phyloP scores from a whole-genome alignment of 176 grass and related monocot genomes.

The Urochloa ruziziensis region DNA sequence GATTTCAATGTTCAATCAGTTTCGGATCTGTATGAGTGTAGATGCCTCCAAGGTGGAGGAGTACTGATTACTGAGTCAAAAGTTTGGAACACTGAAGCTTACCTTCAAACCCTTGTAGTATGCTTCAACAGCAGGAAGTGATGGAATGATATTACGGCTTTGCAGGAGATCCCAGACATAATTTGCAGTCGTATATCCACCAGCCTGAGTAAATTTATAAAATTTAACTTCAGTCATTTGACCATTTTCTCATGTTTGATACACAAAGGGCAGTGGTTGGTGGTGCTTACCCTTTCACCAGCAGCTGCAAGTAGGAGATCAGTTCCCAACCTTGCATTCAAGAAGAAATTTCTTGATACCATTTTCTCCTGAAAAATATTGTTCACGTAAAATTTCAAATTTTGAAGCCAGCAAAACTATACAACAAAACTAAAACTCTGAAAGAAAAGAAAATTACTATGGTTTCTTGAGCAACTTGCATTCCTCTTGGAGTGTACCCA shows the following conservation, averaged over 20 bases:
- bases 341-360: constrained; percentile 71
- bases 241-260: constrained; percentile 24
- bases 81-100: constrained; percentile 15
- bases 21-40: not conserved
- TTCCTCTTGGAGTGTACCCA: constrained; percentile 84
- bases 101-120: constrained; percentile 94
- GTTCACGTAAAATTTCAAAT: constrained; percentile 12
- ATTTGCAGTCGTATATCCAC: constrained; percentile 92
- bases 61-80: not conserved
- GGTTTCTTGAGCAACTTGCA: constrained; percentile 95
- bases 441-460: constrained; percentile 55
- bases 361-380: constrained; percentile 77
- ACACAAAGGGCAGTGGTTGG: constrained; percentile 5
- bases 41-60: constrained; percentile 12
- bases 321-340: constrained; percentile 80
- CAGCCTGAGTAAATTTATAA: constrained; percentile 52
- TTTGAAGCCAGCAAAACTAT: constrained; percentile 3
- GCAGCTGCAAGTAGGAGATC: constrained; percentile 85
- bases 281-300: constrained; percentile 64
- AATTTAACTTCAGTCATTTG: constrained; percentile 5
- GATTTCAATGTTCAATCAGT: constrained; percentile 1
- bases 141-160: constrained; percentile 63
- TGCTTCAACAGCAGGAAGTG: constrained; percentile 80
- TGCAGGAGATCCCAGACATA: constrained; percentile 90
- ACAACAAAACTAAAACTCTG: constrained; percentile 17